Conservation (phyloP, 257 asterid genomes). For the Knoxia roxburghii region DNA sequence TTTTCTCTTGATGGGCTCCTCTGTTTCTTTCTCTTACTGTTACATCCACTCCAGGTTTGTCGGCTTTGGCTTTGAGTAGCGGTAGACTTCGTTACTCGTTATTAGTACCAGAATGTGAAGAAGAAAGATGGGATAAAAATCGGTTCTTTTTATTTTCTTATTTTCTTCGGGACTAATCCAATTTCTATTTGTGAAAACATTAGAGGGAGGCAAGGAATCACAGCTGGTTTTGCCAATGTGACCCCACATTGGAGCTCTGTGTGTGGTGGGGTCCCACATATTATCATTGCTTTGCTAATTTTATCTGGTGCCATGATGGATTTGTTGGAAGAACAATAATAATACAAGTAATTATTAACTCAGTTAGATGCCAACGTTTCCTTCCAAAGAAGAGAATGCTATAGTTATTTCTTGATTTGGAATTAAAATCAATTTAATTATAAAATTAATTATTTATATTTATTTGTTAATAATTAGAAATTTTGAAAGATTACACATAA, state of each 20-base stretch:
- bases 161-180: neutral
- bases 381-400: no score
- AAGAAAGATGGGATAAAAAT: slow-evolving; percentile 6
- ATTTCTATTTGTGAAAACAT: neutral
- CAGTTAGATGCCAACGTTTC: neutral
- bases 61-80: slow-evolving; percentile 5
- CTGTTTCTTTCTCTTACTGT: neutral
- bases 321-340: neutral
- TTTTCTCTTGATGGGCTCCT: slow-evolving; percentile 20
- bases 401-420: no score
- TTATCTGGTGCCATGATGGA: slow-evolving; percentile 2
- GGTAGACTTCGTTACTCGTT: slow-evolving; percentile 16
- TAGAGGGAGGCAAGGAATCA: slow-evolving; percentile 11
- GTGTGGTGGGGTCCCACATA: slow-evolving; percentile 17
- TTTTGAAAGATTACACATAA: no score
- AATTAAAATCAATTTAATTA: no score
- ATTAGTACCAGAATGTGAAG: neutral
- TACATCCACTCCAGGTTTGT: slow-evolving; percentile 13
- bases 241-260: slow-evolving; percentile 17
- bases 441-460: no score
- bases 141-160: slow-evolving; percentile 30
- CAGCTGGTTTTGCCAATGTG: slow-evolving; percentile 44
- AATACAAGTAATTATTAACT: neutral
- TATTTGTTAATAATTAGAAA: no score
- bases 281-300: neutral